These are phyloP conservation scores for Selaginella tamariscina DNA, from an alignment of 75 land plant genomes.

Conservation along the genomic window DNA sequence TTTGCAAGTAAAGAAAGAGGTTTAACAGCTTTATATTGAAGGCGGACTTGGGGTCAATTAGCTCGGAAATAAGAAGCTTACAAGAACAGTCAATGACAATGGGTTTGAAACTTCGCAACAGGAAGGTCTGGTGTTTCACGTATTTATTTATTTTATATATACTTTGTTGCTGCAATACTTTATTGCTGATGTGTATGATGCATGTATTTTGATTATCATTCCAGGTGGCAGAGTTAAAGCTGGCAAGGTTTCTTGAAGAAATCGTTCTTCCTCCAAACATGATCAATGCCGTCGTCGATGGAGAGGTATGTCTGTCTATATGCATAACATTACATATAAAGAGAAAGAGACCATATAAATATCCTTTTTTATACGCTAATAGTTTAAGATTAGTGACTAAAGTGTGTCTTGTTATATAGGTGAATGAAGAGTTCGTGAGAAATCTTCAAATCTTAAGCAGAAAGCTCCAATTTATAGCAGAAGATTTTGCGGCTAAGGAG, in stretches of 20 bases:
- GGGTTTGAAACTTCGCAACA: constrained; percentile 89
- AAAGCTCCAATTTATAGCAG: constrained; percentile 8
- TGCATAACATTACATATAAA: background rate
- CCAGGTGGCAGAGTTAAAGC: constrained; percentile 87
- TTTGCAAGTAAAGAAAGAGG: too few relatives aligned
- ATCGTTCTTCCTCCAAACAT: constrained; percentile 90
- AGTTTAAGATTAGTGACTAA: background rate
- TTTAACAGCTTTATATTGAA: too few relatives aligned
- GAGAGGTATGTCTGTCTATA: constrained; percentile 54
- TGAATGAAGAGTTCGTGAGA: constrained; percentile 8
- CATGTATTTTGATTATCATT: background rate
- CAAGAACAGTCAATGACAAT: constrained; percentile 98
- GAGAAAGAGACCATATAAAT: background rate
- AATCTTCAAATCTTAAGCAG: constrained; percentile 11
- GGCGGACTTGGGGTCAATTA: constrained; percentile 95
- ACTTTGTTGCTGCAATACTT: background rate
- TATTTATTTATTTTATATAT: background rate
- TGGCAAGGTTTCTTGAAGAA: constrained; percentile 88
- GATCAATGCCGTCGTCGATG: constrained; percentile 94
- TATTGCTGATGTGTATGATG: too few relatives aligned
- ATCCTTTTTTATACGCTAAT: background rate
- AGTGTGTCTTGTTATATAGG: background rate
- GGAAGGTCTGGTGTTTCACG: constrained; percentile 45
- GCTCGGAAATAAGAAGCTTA: constrained; percentile 88
- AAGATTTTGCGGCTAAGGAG: constrained; percentile 1